Conservation (phyloP, 148 eudicot genomes). For the Cornus kousa region DNA sequence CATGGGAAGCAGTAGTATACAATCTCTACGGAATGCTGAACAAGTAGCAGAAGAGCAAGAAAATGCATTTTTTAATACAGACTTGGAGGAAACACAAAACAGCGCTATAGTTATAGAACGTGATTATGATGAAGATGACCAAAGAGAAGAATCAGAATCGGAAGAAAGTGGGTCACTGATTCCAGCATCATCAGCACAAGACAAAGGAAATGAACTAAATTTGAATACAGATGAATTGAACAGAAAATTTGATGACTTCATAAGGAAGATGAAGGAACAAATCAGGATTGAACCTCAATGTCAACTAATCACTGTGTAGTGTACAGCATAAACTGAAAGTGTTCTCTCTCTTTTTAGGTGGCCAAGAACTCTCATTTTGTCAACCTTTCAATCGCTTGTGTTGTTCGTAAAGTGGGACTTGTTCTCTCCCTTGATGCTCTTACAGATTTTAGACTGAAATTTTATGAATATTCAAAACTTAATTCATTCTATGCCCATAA, state of each 20-base stretch:
- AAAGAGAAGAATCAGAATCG: too few species aligned
- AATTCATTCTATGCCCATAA: too few species aligned
- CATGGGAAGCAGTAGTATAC: too few species aligned
- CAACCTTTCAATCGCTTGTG: too few species aligned
- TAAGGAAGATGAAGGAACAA: conserved; percentile 51
- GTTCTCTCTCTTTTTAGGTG: not conserved
- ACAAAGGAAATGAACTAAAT: conserved; percentile 4
- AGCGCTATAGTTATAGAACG: too few species aligned
- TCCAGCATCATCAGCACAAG: conserved; percentile 9
- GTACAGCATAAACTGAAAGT: not conserved
- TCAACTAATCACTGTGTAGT: conserved; percentile 16
- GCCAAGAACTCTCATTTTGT: not conserved
- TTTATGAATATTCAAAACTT: too few species aligned
- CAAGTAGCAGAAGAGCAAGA: not conserved
- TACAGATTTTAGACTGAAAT: too few species aligned
- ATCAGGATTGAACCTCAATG: conserved; percentile 30
- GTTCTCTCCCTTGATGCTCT: too few species aligned
- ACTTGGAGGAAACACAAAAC: too few species aligned
- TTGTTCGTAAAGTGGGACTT: too few species aligned
- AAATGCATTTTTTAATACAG: not conserved
- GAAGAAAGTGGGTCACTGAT: not conserved
- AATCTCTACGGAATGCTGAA: too few species aligned
- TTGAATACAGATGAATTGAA: conserved; percentile 39
- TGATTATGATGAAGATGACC: not conserved
- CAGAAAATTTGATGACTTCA: conserved; percentile 44